Percentiles rank a stretch among this genome's conserved stretches.
Conservation (phyloP, 1,139 yeast species). For the Saccharomyces hybrid region DNA sequence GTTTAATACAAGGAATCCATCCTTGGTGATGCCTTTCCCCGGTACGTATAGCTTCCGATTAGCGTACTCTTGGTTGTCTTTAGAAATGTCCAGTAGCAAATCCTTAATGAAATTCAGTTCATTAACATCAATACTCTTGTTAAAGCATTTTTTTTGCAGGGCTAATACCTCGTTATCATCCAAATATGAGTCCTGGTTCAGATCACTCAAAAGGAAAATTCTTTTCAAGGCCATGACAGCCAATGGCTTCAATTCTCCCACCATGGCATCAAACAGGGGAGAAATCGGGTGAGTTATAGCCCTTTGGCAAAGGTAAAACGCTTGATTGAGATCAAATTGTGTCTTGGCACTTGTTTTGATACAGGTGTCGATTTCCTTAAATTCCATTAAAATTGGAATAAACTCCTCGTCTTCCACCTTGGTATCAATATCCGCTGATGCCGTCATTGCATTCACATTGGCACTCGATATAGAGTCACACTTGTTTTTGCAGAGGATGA, state of each 20-base stretch:
- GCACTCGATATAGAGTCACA: constrained; percentile 39
- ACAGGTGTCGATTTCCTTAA: constrained; percentile 89
- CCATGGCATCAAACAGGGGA: constrained; percentile 88
- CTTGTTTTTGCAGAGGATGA: constrained; percentile 84
- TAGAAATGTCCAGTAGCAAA: constrained; percentile 27
- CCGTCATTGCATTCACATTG: constrained; percentile 26
- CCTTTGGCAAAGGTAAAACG: constrained; percentile 84
- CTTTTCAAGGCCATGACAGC: constrained; percentile 71
- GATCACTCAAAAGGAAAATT: constrained; percentile 76
- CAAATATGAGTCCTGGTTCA: constrained; percentile 80
- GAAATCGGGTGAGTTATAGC: constrained; percentile 92
- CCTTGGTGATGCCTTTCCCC: constrained; percentile 54
- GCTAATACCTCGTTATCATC: constrained; percentile 60
- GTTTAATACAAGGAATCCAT: constrained; percentile 70
- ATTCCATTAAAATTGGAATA: constrained; percentile 77
- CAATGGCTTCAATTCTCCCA: constrained; percentile 68
- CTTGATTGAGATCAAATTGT: constrained; percentile 74
- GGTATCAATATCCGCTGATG: constrained; percentile 20
- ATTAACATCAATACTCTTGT: constrained; percentile 45
- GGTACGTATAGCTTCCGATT: constrained; percentile 20
- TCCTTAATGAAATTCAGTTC: constrained; percentile 46
- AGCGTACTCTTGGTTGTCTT: constrained; percentile 14
- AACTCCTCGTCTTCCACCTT: constrained; percentile 57
- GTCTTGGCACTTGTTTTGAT: constrained; percentile 78
- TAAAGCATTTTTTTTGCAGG: constrained; percentile 71